Conservation (phyloP, 2,329 filamentous ascomycete genomes). For the Camptophora hylomeconis region DNA sequence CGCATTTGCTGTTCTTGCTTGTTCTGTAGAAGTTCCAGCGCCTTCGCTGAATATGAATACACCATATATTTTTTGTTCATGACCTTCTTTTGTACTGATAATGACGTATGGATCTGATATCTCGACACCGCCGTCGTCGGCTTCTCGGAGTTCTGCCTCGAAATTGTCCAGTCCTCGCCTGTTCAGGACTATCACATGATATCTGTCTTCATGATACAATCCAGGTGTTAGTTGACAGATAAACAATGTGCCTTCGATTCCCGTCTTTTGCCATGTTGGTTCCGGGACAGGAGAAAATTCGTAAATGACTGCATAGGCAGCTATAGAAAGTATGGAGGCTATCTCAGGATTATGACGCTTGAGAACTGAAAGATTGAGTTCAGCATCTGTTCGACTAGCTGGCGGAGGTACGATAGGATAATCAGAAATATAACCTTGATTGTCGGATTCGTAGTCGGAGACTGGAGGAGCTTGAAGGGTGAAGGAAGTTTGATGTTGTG, state of each 20-base stretch:
- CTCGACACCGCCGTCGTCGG: slow-evolving; percentile 50
- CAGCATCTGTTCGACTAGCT: slow-evolving; percentile 55
- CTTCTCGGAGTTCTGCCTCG: slow-evolving; percentile 45
- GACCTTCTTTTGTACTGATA: slow-evolving; percentile 29
- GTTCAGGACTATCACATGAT: slow-evolving; percentile 57
- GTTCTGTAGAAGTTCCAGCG: slow-evolving; percentile 40
- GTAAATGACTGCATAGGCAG: slow-evolving; percentile 79
- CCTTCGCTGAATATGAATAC: slow-evolving; percentile 54
- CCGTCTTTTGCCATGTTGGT: slow-evolving; percentile 66
- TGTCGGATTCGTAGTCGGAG: slow-evolving; percentile 55
- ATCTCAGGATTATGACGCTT: slow-evolving; percentile 68
- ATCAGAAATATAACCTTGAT: slow-evolving; percentile 35
- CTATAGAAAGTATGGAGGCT: slow-evolving; percentile 60
- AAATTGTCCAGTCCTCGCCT: slow-evolving; percentile 59
- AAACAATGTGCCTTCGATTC: slow-evolving; percentile 79
- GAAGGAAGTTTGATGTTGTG: slow-evolving; percentile 7
- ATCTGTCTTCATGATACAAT: slow-evolving; percentile 33
- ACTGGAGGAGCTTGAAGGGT: slow-evolving; percentile 3
- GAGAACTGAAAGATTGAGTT: slow-evolving; percentile 78
- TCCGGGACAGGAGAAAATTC: slow-evolving; percentile 52
- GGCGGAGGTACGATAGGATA: slow-evolving; percentile 28
- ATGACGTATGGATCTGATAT: slow-evolving; percentile 50
- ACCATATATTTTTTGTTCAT: slow-evolving; percentile 36
- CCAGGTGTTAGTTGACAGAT: slow-evolving; percentile 52
- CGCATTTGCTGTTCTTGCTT: slow-evolving; percentile 36